Base-by-base conservation (phyloP, 768 basidiomycete genomes). In the Sistotremastrum suecicum region DNA sequence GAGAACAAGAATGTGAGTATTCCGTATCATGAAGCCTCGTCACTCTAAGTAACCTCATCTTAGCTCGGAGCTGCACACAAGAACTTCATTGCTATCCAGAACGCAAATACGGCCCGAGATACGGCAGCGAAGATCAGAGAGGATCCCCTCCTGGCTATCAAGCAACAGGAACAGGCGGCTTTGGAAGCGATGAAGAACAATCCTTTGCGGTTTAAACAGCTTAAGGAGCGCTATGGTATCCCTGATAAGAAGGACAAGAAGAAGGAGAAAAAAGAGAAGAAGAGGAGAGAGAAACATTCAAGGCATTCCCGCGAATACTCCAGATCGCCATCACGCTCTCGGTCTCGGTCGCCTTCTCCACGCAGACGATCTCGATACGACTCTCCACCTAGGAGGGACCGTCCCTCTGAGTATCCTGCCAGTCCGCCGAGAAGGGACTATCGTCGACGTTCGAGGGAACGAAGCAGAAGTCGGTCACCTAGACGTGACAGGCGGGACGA, bases 81-180 rank as follows among this genome's bases (percentile, higher is more conserved):
- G 66, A 89, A 75, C 60, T 95, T 94, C 59, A 92, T 94, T 45
- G 90, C 92, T 3, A 72, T 88, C 2, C 91, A 95, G 59, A 95
- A 91, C 58, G 94, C 95, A 54, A 98, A 98, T 60, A 83, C 68
- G 38, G 69, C 66, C 33, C 81, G 92, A 32, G 95, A 99, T 56
- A 74, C 88, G 39, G 84, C 90, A 20, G 69, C 90, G 31, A 98
- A 99, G 64, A 81, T 99, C 50, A 82, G 95, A 34, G 95, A 98
- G 63, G 95, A 99, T 57, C 95, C 95, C 4, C 59, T 98, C 4
- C 71, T 99, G n/a, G 88, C 86, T 9, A 98, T 99, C 67, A 98
- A 97, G 63, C 85, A 91, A 59, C 94, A 97, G 57, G 94, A 99
- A 63, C 91, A 95, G 58, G 83, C 86, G 5, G 85, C 90, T 5